phyloP scores from a whole-genome alignment of 2,329 filamentous ascomycete species.

The Beauveria brongniartii region DNA sequence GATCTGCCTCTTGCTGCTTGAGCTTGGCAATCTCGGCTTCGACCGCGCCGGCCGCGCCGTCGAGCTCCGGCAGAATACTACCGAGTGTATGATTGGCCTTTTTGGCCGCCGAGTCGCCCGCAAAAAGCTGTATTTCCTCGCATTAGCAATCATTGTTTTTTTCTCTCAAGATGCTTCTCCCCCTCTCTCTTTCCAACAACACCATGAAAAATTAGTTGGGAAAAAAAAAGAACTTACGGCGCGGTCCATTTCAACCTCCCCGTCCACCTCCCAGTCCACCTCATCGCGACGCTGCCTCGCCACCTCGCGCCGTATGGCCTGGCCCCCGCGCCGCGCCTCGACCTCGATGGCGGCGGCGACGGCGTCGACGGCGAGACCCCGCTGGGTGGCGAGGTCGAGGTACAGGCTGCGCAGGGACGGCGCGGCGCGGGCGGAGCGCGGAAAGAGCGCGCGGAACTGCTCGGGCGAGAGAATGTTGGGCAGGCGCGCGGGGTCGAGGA shows the following conservation, averaged over 20 bases:
- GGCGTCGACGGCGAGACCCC: constrained; percentile 58
- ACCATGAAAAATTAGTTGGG: too few species aligned
- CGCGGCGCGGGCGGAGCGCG: constrained; percentile 54
- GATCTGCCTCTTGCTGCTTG: constrained; percentile 52
- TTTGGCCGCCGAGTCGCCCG: constrained; percentile 35
- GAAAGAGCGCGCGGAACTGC: constrained; percentile 72
- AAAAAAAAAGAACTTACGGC: constrained; percentile 31
- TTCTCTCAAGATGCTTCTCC: too few species aligned
- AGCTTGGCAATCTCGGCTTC: constrained; percentile 60
- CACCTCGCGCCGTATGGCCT: constrained; percentile 48
- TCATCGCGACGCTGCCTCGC: constrained; percentile 43
- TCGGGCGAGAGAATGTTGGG: constrained; percentile 64
- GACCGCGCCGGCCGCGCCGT: constrained; percentile 55
- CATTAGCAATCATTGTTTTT: not conserved
- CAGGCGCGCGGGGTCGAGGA: constrained; percentile 67
- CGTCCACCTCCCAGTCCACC: constrained; percentile 49
- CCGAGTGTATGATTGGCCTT: constrained; percentile 50
- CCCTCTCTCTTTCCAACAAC: not conserved
- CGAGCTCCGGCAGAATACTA: constrained; percentile 61
- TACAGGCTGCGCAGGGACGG: constrained; percentile 65
- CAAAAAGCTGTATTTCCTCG: constrained; percentile 45
- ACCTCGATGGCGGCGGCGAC: constrained; percentile 57
- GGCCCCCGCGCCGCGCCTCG: constrained; percentile 55
- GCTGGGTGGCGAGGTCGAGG: constrained; percentile 68
- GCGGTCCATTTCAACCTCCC: constrained; percentile 55